These are phyloP conservation scores for Caryopteris hybrid DNA, from an alignment of 305 asterid genomes.

Conservation along the genomic window DNA sequence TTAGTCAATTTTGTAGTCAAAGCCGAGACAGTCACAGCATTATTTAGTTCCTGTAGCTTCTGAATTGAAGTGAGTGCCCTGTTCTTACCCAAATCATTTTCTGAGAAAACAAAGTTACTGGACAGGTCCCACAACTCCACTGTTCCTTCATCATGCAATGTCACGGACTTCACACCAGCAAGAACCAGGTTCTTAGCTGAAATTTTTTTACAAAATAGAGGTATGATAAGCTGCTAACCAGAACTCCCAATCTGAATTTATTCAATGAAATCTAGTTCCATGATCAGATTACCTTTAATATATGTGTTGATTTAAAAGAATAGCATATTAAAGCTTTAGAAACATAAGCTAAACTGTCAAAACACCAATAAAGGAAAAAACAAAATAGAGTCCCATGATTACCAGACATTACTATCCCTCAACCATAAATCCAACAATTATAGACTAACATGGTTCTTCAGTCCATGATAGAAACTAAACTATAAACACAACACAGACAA, in stretches of 20 bases:
- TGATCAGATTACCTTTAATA: not conserved
- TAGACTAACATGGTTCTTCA: not conserved
- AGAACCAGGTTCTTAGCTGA: constrained; percentile 96
- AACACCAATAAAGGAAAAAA: not conserved
- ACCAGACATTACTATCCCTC: not conserved
- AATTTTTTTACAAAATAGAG: constrained; percentile 20
- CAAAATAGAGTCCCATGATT: not conserved
- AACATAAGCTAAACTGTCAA: not conserved
- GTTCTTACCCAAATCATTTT: constrained; percentile 85
- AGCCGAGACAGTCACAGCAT: constrained; percentile 76
- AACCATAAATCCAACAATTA: not conserved
- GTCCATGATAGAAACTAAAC: not conserved
- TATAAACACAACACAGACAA: not conserved
- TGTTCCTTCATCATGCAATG: constrained; percentile 83
- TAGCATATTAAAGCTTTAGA: not conserved
- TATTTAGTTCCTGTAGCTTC: constrained; percentile 92
- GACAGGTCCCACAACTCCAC: constrained; percentile 96
- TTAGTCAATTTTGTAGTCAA: constrained; percentile 67
- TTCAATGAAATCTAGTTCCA: not conserved
- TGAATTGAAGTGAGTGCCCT: constrained; percentile 91
- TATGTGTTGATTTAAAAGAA: constrained; percentile 1
- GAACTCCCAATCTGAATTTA: not conserved
- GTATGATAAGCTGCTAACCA: constrained; percentile 6
- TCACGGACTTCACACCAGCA: constrained; percentile 98
- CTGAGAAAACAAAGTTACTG: constrained; percentile 82